phyloP scores from a whole-genome alignment of 2,329 filamentous ascomycete species.

The Aureobasidium mangrovei region DNA sequence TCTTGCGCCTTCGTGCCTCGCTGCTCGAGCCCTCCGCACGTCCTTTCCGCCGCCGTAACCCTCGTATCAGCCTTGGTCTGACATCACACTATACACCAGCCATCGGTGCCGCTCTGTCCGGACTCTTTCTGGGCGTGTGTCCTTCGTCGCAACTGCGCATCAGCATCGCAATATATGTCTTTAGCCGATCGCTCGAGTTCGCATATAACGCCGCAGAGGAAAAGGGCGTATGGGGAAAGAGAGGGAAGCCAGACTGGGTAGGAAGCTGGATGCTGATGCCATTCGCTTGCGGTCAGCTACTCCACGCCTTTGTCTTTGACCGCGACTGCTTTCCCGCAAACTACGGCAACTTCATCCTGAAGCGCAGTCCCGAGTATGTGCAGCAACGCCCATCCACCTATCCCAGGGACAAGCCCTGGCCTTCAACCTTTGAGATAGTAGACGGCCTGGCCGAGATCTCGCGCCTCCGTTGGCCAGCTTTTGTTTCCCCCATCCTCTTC shows the following conservation, averaged over 20 bases:
- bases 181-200: slow-evolving; percentile 77
- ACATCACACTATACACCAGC: slow-evolving; percentile 80
- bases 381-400: slow-evolving; percentile 62
- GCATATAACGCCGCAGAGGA: slow-evolving; percentile 75
- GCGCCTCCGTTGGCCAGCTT: slow-evolving; percentile 75
- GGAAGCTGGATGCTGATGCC: slow-evolving; percentile 46
- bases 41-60: slow-evolving; percentile 76
- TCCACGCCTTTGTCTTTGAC: slow-evolving; percentile 45
- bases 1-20: slow-evolving; percentile 67
- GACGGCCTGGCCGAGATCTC: slow-evolving; percentile 77
- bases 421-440: slow-evolving; percentile 63
- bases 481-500: slow-evolving; percentile 79
- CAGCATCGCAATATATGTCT: slow-evolving; percentile 70
- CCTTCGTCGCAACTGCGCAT: slow-evolving; percentile 63
- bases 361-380: slow-evolving; percentile 69
- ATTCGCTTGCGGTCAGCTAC: slow-evolving; percentile 39
- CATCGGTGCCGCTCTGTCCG: slow-evolving; percentile 81
- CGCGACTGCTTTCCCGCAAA: slow-evolving; percentile 45
- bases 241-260: slow-evolving; percentile 59
- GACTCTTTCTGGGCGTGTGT: slow-evolving; percentile 71
- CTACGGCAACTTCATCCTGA: slow-evolving; percentile 57
- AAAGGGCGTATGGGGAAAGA: slow-evolving; percentile 25
- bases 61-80: slow-evolving; percentile 61
- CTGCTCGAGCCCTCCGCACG: slow-evolving; percentile 67
- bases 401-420: slow-evolving; percentile 62